phyloP scores from a whole-genome alignment of 805 yeast genomes.

The Saturnispora saitoi region DNA sequence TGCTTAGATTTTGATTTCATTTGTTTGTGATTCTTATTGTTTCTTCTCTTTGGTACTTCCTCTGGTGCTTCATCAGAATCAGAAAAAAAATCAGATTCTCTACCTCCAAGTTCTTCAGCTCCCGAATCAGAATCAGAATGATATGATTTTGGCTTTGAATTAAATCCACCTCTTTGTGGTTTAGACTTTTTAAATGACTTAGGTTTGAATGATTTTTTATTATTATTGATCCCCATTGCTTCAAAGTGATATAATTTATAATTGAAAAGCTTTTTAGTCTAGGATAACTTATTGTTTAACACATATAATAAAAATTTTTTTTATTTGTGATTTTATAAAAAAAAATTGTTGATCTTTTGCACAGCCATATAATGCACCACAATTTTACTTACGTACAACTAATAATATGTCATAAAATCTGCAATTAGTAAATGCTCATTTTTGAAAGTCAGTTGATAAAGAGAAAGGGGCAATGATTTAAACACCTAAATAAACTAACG shows the following conservation, averaged over 20 bases:
- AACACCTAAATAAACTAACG: no score
- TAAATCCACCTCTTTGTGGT: neutral
- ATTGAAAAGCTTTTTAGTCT: no score
- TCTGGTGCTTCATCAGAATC: constrained; percentile 8
- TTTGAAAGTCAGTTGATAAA: no score
- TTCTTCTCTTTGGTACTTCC: constrained; percentile 25
- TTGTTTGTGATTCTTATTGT: constrained; percentile 11
- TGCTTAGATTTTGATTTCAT: constrained; percentile 51
- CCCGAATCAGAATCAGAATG: constrained; percentile 17
- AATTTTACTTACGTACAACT: no score
- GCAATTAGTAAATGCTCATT: no score
- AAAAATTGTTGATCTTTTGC: neutral
- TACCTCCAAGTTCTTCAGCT: constrained; percentile 19
- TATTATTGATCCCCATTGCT: neutral
- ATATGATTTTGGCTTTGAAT: neutral
- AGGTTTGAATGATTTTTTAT: neutral
- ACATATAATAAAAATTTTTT: neutral
- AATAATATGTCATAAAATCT: no score
- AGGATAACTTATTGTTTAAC: no score
- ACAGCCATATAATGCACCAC: neutral
- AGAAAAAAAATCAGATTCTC: constrained; percentile 4
- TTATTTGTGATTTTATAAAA: neutral
- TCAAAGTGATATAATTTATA: neutral
- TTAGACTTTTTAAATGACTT: neutral
- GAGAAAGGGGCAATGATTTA: no score